Base-by-base conservation (phyloP, 2,329 filamentous ascomycete genomes). In the Verticillium albo-atrum region DNA sequence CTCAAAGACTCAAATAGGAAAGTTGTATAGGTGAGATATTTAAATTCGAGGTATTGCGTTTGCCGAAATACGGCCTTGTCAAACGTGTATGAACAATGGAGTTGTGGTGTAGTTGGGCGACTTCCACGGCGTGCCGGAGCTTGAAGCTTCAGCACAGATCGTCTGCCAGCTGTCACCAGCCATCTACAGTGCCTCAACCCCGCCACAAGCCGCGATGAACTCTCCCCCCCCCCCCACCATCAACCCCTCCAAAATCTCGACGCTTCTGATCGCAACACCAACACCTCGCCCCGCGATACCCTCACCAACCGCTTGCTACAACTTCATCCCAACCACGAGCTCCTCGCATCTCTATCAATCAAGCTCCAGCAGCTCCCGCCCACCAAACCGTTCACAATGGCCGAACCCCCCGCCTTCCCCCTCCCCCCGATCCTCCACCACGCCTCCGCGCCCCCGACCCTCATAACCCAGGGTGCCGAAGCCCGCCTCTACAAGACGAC, bases 401-500 rank as follows among this genome's bases (percentile, higher is more conserved):
- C 42, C 20, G 42, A 47, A 23, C 5, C 51, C 25, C 20, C 32
- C 55, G 15, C 55, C 35, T 80, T 80, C 67, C 75, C 80, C 65
- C 86, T 91, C 63, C 89, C 89, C 37, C 74, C 79, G 34, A 82
- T 89, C 66, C 89, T 92, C 74, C 79, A 81, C 60, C 78, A 86
- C 77, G 83, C 84, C 71, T 78, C 83, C 62, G 73, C 79, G 66
- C 75, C 84, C 55, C 86, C 91, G 63, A 74, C 72, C 55, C 89
- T 97, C 69, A 85, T 98, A 67, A 89, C 91, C 60, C 95, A 98
- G 82, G 95, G 95, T 76, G 95, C 95, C 71, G 95, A 99, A 84
- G 93, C 91, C 61, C 91, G 94, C 65, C 86, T 99, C 71, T 98
- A 96, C 85, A 89, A 87, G 74, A 94, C 91, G 20, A 88, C 85